Conservation (phyloP, 1,139 yeast species). For the Pichia sp. region DNA sequence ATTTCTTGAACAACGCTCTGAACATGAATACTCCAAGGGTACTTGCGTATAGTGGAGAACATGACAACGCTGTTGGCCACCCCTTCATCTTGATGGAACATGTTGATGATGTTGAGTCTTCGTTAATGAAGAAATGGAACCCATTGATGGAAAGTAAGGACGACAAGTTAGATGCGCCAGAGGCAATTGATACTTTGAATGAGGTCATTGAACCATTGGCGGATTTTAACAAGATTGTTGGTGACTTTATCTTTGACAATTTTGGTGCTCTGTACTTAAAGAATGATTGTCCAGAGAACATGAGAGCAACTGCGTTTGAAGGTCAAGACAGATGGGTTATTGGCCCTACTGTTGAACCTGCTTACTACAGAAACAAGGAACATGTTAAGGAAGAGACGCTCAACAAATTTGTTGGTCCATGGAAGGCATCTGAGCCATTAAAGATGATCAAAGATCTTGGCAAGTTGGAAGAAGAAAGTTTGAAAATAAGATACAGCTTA, state of each 20-base stretch:
- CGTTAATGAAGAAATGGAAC: slow-evolving; percentile 85
- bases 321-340: slow-evolving; percentile 79
- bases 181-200: slow-evolving; percentile 40
- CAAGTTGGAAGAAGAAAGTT: slow-evolving; percentile 57
- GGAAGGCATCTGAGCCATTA: slow-evolving; percentile 51
- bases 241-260: slow-evolving; percentile 51
- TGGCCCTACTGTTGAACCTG: slow-evolving; percentile 82
- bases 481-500: slow-evolving; percentile 46
- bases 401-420: slow-evolving; percentile 63
- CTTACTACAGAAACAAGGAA: slow-evolving; percentile 63
- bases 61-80: slow-evolving; percentile 52
- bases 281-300: slow-evolving; percentile 38
- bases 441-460: slow-evolving; percentile 61
- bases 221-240: slow-evolving; percentile 47
- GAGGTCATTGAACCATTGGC: slow-evolving; percentile 56
- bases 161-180: slow-evolving; percentile 32
- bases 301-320: slow-evolving; percentile 43
- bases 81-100: slow-evolving; percentile 80
- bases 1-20: slow-evolving; percentile 56
- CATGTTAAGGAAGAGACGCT: slow-evolving; percentile 39
- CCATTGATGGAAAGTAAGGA: slow-evolving; percentile 51
- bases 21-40: slow-evolving; percentile 63
- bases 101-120: slow-evolving; percentile 54
- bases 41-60: slow-evolving; percentile 60
- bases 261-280: slow-evolving; percentile 78